Base-by-base conservation (phyloP, 441 rosid genomes). In the Populus tomentosa region DNA sequence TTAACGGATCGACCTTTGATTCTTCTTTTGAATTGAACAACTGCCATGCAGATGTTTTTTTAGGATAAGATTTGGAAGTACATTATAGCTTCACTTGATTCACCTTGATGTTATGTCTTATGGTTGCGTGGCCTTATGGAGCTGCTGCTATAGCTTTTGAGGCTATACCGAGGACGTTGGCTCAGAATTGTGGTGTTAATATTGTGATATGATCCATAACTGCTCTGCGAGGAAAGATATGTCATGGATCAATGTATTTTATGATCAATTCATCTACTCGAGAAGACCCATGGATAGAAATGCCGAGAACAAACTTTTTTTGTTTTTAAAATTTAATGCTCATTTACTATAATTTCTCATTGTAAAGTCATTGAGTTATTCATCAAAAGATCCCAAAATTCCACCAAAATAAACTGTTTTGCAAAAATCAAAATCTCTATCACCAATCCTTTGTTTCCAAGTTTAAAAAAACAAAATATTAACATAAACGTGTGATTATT, bases 71-170 rank as follows among this genome's bases (percentile, higher is more conserved):
- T 69, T 10, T 18, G 56, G 28, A 7, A 11, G 36, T 5, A 24
- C 24, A 61, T 69, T 33, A n/a, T n/a, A 23, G 30, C 33, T 11
- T 71, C 36, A 5, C 38, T 33, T 33, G 36, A 33, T 33, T 33
- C 36, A 7, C 50, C 71, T 26, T 21, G 21, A 28, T 6, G 26
- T 23, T 66, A 11, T 68, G 10, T 21, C 70, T 46, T 68, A 30
- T 75, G 42, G 46, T 73, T 79, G 33, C 36, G 40, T 94, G 98
- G 98, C 95, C 97, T 3, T 94, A 91, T 80, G 97, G 93, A 87
- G 95, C 98, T 79, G 97, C 93, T 64, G 98, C 97, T 8, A 85
- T 91, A 66, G 98, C 98, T 79, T 94, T 94, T 74, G 98, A 94
- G 85, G 94, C 95, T 77, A 94, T 93, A 69, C 92, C 98, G 20